phyloP scores from a whole-genome alignment of 2,329 filamentous ascomycete species.

The Diplocarpon rosae region DNA sequence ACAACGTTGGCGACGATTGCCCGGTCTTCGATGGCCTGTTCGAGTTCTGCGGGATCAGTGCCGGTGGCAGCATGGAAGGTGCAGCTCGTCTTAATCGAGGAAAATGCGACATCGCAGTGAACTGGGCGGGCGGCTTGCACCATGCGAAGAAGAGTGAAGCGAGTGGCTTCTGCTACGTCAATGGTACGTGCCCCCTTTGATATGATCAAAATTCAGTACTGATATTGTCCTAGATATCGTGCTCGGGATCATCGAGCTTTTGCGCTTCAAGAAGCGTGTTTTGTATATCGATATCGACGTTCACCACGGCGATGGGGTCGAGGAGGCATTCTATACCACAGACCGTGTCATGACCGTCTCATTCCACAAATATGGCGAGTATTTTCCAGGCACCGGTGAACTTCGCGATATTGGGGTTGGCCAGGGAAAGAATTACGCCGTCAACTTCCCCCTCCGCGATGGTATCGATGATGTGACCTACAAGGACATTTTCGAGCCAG shows the following conservation, averaged over 20 bases:
- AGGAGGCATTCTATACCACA: conserved; percentile 87
- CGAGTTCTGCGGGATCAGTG: conserved; percentile 90
- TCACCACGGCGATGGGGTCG: conserved; percentile 85
- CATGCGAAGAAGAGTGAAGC: conserved; percentile 97
- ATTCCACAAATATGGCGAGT: conserved; percentile 95
- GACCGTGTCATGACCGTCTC: conserved; percentile 88
- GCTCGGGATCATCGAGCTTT: conserved; percentile 81
- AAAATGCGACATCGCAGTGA: conserved; percentile 94
- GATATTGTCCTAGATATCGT: conserved; percentile 68
- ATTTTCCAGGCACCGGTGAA: conserved; percentile 87
- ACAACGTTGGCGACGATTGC: conserved; percentile 94
- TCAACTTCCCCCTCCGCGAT: conserved; percentile 86
- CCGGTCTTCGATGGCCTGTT: conserved; percentile 97
- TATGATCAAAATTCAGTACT: conserved; percentile 17
- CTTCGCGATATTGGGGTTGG: conserved; percentile 80
- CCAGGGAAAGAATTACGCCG: conserved; percentile 75
- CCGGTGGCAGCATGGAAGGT: conserved; percentile 87
- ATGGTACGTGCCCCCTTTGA: conserved; percentile 51
- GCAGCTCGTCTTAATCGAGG: conserved; percentile 80
- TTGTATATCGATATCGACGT: conserved; percentile 96
- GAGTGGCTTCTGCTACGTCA: conserved; percentile 96
- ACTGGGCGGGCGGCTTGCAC: conserved; percentile 95
- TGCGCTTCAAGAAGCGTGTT: conserved; percentile 87
- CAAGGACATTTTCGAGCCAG: conserved; percentile 81
- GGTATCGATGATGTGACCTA: conserved; percentile 87